phyloP scores from a whole-genome alignment of 31 red algal genomes.

The Odonthalia washingtoniensis region DNA sequence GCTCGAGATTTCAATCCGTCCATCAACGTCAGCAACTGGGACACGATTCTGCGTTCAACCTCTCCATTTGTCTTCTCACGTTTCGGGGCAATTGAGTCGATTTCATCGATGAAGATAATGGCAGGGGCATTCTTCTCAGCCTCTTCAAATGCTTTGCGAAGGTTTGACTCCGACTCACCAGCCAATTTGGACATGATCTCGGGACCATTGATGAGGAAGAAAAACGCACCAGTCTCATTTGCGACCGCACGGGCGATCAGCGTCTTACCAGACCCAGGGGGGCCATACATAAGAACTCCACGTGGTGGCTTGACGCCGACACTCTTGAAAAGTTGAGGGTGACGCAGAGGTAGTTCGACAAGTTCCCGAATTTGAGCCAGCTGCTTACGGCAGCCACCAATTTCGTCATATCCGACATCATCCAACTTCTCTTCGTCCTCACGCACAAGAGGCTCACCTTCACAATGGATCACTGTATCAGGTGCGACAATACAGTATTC shows the following conservation, averaged over 20 bases:
- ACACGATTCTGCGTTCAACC: constrained; percentile 94
- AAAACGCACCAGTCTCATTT: constrained; percentile 96
- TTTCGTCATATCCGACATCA: constrained; percentile 99
- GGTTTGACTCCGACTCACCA: constrained; percentile 92
- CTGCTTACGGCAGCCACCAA: constrained; percentile 98
- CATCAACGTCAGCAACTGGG: constrained; percentile 94
- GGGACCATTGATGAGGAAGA: constrained; percentile 97
- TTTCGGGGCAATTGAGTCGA: constrained; percentile 99
- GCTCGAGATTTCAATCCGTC: constrained; percentile 91
- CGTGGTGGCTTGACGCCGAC: constrained; percentile 97
- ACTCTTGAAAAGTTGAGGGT: constrained; percentile 98
- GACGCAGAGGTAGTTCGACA: constrained; percentile 97
- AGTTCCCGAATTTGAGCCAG: constrained; percentile 99
- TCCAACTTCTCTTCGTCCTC: constrained; percentile 99
- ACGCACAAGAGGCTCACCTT: constrained; percentile 96
- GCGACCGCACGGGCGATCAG: constrained; percentile 98
- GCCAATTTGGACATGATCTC: constrained; percentile 98
- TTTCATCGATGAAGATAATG: constrained; percentile 99
- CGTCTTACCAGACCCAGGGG: constrained; percentile 98
- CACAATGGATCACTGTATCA: constrained; percentile 99
- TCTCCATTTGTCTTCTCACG: constrained; percentile 98
- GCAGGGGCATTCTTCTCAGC: constrained; percentile 99
- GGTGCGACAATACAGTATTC: constrained; percentile 99
- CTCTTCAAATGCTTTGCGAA: constrained; percentile 97
- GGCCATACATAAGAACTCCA: constrained; percentile 96